These are phyloP conservation scores for Paraleonurus japonicus DNA, from an alignment of 257 asterid species.

Conservation along the genomic window DNA sequence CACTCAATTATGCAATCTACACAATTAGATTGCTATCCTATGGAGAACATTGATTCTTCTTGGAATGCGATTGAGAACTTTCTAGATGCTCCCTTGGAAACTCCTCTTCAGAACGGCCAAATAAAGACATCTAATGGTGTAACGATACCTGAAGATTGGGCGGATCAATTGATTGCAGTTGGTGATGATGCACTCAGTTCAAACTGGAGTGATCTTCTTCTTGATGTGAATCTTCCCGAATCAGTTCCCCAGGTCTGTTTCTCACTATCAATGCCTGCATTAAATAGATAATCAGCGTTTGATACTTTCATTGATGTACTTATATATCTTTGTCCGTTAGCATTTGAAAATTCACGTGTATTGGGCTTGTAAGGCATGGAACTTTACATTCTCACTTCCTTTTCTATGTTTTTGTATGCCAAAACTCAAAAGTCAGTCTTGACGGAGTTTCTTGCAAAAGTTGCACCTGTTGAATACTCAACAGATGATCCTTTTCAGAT, in stretches of 20 bases:
- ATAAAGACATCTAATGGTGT: conserved; percentile 38
- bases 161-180: conserved; percentile 52
- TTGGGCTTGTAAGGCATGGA: not conserved
- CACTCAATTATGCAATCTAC: conserved; percentile 33
- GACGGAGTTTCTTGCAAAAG: not conserved
- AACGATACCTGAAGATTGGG: conserved; percentile 52
- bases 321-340: not conserved
- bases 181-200: conserved; percentile 49
- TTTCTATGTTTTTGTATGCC: too few species aligned
- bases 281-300: not conserved
- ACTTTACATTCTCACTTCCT: not conserved
- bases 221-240: conserved; percentile 55
- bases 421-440: conserved; percentile 1
- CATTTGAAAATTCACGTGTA: not conserved
- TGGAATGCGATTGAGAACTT: conserved; percentile 47
- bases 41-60: conserved; percentile 32
- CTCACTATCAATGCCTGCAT: not conserved
- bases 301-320: not conserved
- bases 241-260: conserved; percentile 57
- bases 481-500: not conserved
- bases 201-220: conserved; percentile 61
- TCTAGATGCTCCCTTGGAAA: conserved; percentile 38
- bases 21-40: conserved; percentile 29
- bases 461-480: not conserved
- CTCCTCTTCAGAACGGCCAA: conserved; percentile 38